These are phyloP conservation scores for Candida maesae DNA, from an alignment of 805 yeast genomes.

Conservation along the genomic window DNA sequence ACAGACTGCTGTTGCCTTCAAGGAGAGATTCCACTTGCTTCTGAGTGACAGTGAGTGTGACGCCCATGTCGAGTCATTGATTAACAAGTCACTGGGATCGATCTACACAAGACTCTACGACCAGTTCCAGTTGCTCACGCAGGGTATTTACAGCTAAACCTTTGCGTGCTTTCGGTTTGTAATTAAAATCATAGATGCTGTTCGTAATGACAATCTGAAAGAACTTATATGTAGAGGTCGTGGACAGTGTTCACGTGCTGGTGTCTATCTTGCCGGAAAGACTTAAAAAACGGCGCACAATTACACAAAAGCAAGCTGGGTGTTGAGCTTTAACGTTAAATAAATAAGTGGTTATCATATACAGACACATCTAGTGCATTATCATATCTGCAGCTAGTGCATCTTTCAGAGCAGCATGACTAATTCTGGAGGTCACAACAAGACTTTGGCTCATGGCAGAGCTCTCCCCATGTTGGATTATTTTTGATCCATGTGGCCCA, in stretches of 20 bases:
- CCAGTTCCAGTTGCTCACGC: conserved; percentile 91
- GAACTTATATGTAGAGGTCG: too few relatives aligned
- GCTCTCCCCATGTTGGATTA: conserved; percentile 26
- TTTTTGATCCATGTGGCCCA: conserved; percentile 26
- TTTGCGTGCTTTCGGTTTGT: too few relatives aligned
- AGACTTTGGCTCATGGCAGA: conserved; percentile 20
- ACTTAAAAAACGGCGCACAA: too few relatives aligned
- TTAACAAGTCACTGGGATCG: conserved; percentile 81
- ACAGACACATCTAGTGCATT: too few relatives aligned
- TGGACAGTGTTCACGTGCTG: too few relatives aligned
- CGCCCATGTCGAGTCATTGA: conserved; percentile 73
- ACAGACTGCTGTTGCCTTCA: conserved; percentile 71
- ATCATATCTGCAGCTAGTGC: conserved; percentile 12
- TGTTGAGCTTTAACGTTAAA: too few relatives aligned
- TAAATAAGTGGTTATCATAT: too few relatives aligned
- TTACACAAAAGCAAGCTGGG: too few relatives aligned
- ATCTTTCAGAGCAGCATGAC: conserved; percentile 26
- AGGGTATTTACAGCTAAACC: conserved; percentile 76
- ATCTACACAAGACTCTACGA: conserved; percentile 90
- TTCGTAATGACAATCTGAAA: too few relatives aligned
- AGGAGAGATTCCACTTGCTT: conserved; percentile 79
- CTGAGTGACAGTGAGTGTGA: conserved; percentile 70
- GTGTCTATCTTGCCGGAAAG: too few relatives aligned
- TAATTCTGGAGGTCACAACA: conserved; percentile 24
- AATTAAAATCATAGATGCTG: too few relatives aligned